These are phyloP conservation scores for Hypoxylon sp. DNA, from an alignment of 2,329 filamentous ascomycete species.

Conservation along the genomic window DNA sequence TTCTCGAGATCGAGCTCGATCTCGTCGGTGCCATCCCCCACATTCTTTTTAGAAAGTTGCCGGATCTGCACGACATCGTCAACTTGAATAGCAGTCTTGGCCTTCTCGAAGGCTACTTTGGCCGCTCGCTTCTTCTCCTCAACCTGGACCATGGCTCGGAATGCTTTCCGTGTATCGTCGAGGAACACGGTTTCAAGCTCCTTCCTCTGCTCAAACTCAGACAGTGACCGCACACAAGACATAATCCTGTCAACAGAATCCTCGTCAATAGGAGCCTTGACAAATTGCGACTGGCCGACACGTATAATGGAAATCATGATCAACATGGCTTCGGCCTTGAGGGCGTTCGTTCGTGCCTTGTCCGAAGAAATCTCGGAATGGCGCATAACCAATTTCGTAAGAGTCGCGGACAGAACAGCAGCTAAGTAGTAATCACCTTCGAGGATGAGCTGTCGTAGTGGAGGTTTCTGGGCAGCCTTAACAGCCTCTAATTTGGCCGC, in stretches of 20 bases:
- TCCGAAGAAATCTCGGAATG: conserved; percentile 94
- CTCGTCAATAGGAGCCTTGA: conserved; percentile 96
- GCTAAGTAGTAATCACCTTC: conserved; percentile 98
- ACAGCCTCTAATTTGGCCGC: conserved; percentile 95
- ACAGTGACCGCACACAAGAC: conserved; percentile 93
- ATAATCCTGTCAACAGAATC: conserved; percentile 99
- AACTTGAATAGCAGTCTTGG: conserved; percentile 93
- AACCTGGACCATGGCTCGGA: conserved; percentile 95
- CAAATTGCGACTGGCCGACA: conserved; percentile 98
- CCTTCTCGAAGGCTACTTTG: conserved; percentile 91
- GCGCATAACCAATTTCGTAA: conserved; percentile 98
- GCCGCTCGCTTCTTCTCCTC: conserved; percentile 98
- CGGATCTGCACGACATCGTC: conserved; percentile 95
- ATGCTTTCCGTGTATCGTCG: conserved; percentile 94
- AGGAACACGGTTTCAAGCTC: conserved; percentile 93
- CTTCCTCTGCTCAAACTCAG: conserved; percentile 90
- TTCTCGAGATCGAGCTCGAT: conserved; percentile 92
- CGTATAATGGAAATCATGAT: conserved; percentile 99
- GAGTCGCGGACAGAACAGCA: conserved; percentile 92
- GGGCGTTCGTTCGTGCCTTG: conserved; percentile 87
- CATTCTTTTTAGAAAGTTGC: conserved; percentile 92
- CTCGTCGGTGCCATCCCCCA: conserved; percentile 83
- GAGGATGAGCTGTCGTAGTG: conserved; percentile 91
- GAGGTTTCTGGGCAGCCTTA: conserved; percentile 96
- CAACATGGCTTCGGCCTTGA: conserved; percentile 97